These are phyloP conservation scores for Cyclocybe aegerita DNA, from an alignment of 768 basidiomycete species.

Conservation along the genomic window DNA sequence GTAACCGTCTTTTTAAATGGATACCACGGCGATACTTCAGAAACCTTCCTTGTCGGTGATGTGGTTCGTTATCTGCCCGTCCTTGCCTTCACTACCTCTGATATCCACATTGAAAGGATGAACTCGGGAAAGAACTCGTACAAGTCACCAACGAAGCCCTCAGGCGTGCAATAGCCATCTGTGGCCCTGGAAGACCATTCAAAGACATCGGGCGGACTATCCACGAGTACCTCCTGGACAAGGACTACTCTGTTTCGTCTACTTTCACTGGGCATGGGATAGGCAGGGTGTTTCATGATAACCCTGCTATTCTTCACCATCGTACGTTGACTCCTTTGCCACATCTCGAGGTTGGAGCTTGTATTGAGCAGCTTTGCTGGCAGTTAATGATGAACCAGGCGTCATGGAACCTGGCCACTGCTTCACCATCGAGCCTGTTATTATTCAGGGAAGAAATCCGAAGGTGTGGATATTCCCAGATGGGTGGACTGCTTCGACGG, in stretches of 20 bases:
- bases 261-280: slow-evolving; percentile 89
- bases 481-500: slow-evolving; percentile 91
- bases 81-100: neutral
- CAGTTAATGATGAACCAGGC: slow-evolving; percentile 83
- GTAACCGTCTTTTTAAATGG: slow-evolving; percentile 82
- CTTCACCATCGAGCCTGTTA: slow-evolving; percentile 90
- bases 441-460: slow-evolving; percentile 75
- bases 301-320: slow-evolving; percentile 83
- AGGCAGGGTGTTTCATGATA: slow-evolving; percentile 73
- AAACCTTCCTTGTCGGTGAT: slow-evolving; percentile 78
- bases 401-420: slow-evolving; percentile 84
- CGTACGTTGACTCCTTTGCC: slow-evolving; percentile 38
- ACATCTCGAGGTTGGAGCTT: neutral
- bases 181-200: slow-evolving; percentile 72
- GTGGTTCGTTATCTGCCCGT: slow-evolving; percentile 47
- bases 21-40: slow-evolving; percentile 88
- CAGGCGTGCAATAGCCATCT: slow-evolving; percentile 66
- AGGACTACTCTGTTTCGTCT: slow-evolving; percentile 59
- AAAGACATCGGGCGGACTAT: slow-evolving; percentile 73
- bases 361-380: neutral
- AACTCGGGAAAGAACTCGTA: slow-evolving; percentile 65
- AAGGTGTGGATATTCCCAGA: slow-evolving; percentile 81
- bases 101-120: slow-evolving; percentile 50
- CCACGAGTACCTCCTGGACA: slow-evolving; percentile 41
- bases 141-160: slow-evolving; percentile 62